Evolutionary conservation across 2,329 filamentous ascomycete genomes (phyloP), one percentile per base, ranked within the genome.

Genomic region (Sporothrix sp.): DNA sequence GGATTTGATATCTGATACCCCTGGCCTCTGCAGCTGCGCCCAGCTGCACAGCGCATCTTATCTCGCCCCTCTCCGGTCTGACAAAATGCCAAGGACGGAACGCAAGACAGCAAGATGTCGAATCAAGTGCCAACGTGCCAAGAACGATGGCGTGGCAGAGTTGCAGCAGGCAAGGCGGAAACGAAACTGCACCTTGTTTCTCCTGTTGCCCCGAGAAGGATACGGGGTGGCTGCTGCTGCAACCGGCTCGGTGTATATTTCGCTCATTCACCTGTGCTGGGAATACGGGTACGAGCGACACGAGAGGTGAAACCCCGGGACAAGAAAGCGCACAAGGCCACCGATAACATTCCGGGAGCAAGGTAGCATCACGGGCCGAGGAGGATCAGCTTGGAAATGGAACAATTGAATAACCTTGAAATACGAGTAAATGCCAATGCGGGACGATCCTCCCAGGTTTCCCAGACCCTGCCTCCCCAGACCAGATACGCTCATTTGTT

Each of bases 61-160:
- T 42, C 37, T 35, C 20, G 35, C 30, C 37, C 21, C 25, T 38
- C 7, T 10, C 18, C 6, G 18, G 46, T 44, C 32, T 44, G 33
- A 38, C 48, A 50, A 25, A n/a, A 40, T 16, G 48, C 48, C 48
- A 44, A 44, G 23, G 30, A 27, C 27, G 18, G 38, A 42, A 39
- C 35, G 13, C 35, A 39, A 40, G 36, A 32, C 35, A 14, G 13
- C 46, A 27, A 47, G 48, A 37, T 18, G 36, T 40, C 42, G 49
- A 51, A 51, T 51, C 49, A 51, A 51, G 42, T 51, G 21, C 16
- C 49, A 47, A 47, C 49, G 49, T 51, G 49, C 33, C 49, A 37
- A 45, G 33, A 16, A 28, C 30, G 36, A 28, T 16, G 43, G 42
- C 40, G 35, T 32, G 36, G 40, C 36, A 39, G 37, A 25, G 33